Base-by-base conservation (phyloP, 352 stramenopile species). In the Phytophthora pinifolia region DNA sequence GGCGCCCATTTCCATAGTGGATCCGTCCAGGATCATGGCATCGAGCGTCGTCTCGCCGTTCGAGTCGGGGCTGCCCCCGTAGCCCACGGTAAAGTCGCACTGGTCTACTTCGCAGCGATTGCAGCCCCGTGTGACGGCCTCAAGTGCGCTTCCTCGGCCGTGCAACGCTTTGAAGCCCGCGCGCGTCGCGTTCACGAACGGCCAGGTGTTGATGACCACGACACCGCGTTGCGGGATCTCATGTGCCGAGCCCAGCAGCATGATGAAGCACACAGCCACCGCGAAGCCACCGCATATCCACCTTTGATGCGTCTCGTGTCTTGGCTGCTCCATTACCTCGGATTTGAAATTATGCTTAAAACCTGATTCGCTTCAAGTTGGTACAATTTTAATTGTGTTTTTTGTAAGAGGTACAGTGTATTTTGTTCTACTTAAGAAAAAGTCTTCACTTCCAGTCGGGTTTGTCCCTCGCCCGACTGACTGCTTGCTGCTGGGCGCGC, bases 11-110 rank as follows among this genome's bases (percentile, higher is more conserved):
- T 74, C 71, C 74, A 94, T 90, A 12, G 72, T 91, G 14, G 67
- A 67, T 6, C 87, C 89, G 44, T 96, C 87, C 61, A 97, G 65
- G 50, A 97, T 92, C 87, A 97, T 96, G 6, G 89, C 87, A 48
- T 97, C 89, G 10, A 97, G 74, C 17, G 87, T 96, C 9, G 89
- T 96, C 55, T 96, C 84, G 4, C 88, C 89, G n/a, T 53, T 75
- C 2, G 76, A 80, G 53, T 97, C 88, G 0, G 89, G 88, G 42
- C 88, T 94, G 7, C 86, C 87, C 14, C 89, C 89, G 51, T 87
- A 97, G 1, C 89, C 89, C 46, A 96, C 88, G 0, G 84, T 95
- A 43, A 86, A 89, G 56, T 96, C 88, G 60, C 86, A 96, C 66
- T 95, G 88, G 39, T 94, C 79, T 22, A 88, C 55, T 55, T 94